These are phyloP conservation scores for Tylopilus rubrobrunneus DNA, from an alignment of 768 basidiomycete genomes.

Conservation along the genomic window DNA sequence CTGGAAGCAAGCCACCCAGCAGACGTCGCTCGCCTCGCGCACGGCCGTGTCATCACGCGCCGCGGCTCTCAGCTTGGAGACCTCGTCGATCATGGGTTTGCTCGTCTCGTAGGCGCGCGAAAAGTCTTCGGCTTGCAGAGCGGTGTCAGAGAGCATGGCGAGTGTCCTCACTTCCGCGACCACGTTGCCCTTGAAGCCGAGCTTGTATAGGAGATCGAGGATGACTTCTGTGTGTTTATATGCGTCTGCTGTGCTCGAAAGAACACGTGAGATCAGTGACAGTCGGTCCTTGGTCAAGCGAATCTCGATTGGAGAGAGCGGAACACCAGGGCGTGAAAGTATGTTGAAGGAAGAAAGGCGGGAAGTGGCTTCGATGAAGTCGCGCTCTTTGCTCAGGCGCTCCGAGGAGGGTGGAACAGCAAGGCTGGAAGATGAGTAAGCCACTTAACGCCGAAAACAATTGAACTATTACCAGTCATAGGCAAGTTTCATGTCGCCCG, in stretches of 20 bases:
- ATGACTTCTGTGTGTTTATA: constrained; percentile 92
- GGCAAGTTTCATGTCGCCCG: constrained; percentile 94
- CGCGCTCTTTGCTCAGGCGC: constrained; percentile 63
- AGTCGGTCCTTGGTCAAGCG: constrained; percentile 88
- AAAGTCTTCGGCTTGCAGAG: constrained; percentile 81
- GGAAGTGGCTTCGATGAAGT: constrained; percentile 97
- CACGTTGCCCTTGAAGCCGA: constrained; percentile 70
- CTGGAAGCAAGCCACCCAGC: constrained; percentile 88
- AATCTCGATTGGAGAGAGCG: constrained; percentile 89
- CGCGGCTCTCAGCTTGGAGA: constrained; percentile 45
- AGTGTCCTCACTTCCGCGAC: constrained; percentile 79
- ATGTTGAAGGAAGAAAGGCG: constrained; percentile 92
- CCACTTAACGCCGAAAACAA: neutral
- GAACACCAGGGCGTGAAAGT: constrained; percentile 65
- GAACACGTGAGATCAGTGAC: constrained; percentile 79
- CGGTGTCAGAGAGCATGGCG: constrained; percentile 89
- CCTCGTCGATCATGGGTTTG: constrained; percentile 65
- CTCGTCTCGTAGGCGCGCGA: constrained; percentile 65
- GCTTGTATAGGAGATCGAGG: constrained; percentile 83
- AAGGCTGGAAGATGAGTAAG: constrained; percentile 48
- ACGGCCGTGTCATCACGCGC: constrained; percentile 38
- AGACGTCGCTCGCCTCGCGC: constrained; percentile 70
- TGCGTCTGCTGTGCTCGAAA: constrained; percentile 80
- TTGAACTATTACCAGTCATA: constrained; percentile 75
- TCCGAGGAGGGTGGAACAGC: constrained; percentile 67